A percentile compares a stretch with the other conserved stretches of the same genome.
These are phyloP conservation scores for Entomortierella beljakovae DNA, from an alignment of 192 early-diverging fungal species.

Conservation along the genomic window DNA sequence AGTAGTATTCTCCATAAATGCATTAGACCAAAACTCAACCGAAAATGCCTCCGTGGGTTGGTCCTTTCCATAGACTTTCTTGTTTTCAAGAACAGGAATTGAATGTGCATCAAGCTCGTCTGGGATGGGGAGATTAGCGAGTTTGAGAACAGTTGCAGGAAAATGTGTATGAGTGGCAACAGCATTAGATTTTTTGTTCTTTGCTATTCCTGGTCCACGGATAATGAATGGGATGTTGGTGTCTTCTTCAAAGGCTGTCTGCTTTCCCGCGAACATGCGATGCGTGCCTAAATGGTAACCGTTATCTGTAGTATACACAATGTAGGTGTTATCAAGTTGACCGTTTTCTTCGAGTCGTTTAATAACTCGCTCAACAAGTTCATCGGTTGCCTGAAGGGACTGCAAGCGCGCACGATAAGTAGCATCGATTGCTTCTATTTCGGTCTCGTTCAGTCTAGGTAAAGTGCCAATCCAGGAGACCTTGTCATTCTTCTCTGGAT, in stretches of 20 bases:
- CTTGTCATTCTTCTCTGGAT: conserved; percentile 63
- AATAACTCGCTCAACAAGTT: conserved; percentile 67
- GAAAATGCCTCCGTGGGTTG: conserved; percentile 61
- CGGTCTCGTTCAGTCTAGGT: conserved; percentile 46
- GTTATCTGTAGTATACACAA: conserved; percentile 76
- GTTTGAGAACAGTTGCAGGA: conserved; percentile 69
- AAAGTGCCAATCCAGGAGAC: conserved; percentile 63
- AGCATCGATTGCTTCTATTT: conserved; percentile 60
- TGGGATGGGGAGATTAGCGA: conserved; percentile 58
- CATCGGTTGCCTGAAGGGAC: conserved; percentile 71
- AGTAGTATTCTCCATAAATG: conserved; percentile 40
- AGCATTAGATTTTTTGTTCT: conserved; percentile 52
- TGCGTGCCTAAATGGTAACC: conserved; percentile 77
- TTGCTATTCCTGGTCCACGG: conserved; percentile 71
- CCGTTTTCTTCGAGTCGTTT: conserved; percentile 60
- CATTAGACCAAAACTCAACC: conserved; percentile 62
- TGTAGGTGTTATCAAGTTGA: conserved; percentile 68
- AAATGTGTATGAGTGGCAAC: conserved; percentile 69
- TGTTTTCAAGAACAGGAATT: conserved; percentile 61
- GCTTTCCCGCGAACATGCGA: conserved; percentile 71
- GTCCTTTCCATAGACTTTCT: conserved; percentile 55
- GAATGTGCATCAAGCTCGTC: conserved; percentile 66
- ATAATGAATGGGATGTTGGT: conserved; percentile 71
- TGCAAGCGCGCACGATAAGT: conserved; percentile 66
- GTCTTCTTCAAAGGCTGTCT: conserved; percentile 71